Conservation (phyloP, 2,329 filamentous ascomycete genomes). For the Hypoxylon rubiginosum region DNA sequence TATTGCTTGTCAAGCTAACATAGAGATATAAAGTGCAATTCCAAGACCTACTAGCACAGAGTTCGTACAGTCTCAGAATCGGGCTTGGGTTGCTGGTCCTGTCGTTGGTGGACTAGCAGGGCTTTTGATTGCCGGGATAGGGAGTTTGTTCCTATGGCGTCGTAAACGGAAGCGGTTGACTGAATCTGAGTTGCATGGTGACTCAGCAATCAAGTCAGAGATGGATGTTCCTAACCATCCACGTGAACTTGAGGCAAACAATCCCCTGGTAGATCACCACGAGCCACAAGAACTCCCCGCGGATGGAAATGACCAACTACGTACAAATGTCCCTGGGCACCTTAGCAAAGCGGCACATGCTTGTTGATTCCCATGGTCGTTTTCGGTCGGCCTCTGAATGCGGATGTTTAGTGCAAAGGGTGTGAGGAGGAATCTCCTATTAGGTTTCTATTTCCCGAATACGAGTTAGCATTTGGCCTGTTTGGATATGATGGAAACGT, state of each 20-base stretch:
- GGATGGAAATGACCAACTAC: neutral
- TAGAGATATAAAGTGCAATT: neutral
- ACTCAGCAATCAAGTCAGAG: slow-evolving; percentile 15
- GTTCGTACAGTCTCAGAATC: neutral
- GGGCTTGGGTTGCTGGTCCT: slow-evolving; percentile 32
- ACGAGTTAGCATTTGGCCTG: too few relatives aligned
- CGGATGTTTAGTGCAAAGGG: neutral
- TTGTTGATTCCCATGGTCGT: neutral
- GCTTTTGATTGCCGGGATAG: slow-evolving; percentile 3
- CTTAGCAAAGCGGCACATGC: neutral
- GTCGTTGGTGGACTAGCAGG: slow-evolving; percentile 17
- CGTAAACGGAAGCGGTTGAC: neutral
- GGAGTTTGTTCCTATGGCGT: slow-evolving; percentile 21
- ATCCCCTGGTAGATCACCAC: too few relatives aligned
- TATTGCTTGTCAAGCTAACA: neutral
- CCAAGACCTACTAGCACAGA: neutral
- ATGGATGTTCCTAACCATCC: slow-evolving; percentile 16
- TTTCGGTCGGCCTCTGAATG: neutral
- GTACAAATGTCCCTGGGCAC: neutral
- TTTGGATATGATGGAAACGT: neutral
- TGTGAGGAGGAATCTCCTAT: neutral
- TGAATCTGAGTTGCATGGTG: slow-evolving; percentile 12
- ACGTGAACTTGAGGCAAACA: slow-evolving; percentile 18
- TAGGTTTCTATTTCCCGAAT: neutral
- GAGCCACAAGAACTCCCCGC: slow-evolving; percentile 11